Base-by-base conservation (phyloP, 1,284 basidiomycete species). In the Rhodotorula sp. region DNA sequence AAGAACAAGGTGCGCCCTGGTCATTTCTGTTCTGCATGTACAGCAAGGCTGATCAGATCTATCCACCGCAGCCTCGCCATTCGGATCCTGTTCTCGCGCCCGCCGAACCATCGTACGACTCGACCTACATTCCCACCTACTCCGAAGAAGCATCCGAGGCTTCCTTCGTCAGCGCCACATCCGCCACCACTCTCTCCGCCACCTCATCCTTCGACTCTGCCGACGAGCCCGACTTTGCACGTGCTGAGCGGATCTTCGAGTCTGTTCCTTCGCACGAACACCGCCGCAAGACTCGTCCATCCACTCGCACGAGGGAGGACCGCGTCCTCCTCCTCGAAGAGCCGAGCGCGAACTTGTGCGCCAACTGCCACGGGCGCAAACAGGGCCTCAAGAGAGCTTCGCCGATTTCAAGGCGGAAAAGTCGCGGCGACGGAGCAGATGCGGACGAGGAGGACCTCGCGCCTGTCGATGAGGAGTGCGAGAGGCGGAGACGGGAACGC, bases 241-340 rank as follows among this genome's bases (percentile, higher is more conserved):
- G 69, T 9, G 69, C 69, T 22, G 60, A 65, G 40, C 57, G 56
- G 30, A 68, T 71, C 56, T 71, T 71, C n/a, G 30, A 48, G 16
- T 55, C 61, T 18, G 66, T 65, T 13, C 61, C 53, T 24, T 26
- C 60, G 44, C 46, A 26, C 26, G 47, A 53, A 9, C 62, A 46
- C 5, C 62, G 62, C 30, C 53, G 46, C 11, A 31, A 31, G 13
- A n/a, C 52, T 28, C 18, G 40, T 4, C 26, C 44, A 15, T n/a
- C 55, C 2, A 13, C 55, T 7, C 55, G 22, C n/a, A 6, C 34
- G 34, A 13, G 28, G 30, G 4, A 20, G 7, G 64, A 65, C 28
- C 64, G 64, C 13, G 59, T 61, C 44, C 50, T 52, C 3, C 34
- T 64, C 18, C 26, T 61, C 28, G 56, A 50, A 13, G 56, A 50